phyloP scores from a whole-genome alignment of 1,284 basidiomycete genomes.

The Veloboletus limbatus region DNA sequence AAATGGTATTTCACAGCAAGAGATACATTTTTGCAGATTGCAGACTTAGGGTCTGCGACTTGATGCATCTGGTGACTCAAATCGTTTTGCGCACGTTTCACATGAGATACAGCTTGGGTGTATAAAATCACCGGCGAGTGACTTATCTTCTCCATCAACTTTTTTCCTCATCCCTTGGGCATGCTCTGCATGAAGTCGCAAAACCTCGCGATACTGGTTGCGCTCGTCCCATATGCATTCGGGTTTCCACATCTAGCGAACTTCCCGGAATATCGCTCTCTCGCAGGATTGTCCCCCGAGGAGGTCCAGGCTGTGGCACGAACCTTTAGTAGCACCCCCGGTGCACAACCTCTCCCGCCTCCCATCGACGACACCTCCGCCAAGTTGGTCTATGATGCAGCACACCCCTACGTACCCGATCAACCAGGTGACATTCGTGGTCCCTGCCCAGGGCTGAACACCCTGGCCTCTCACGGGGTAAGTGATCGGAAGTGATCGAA shows the following conservation, averaged over 20 bases:
- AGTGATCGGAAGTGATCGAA: conserved; percentile 6
- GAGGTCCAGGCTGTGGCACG: conserved; percentile 62
- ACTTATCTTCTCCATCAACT: background rate
- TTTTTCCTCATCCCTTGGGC: background rate
- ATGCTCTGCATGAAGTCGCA: conserved; percentile 13
- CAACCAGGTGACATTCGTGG: conserved; percentile 35
- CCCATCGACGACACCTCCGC: conserved; percentile 27
- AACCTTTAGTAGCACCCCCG: conserved; percentile 8
- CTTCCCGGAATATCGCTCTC: conserved; percentile 24
- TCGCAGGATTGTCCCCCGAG: conserved; percentile 19
- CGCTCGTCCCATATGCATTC: conserved; percentile 10
- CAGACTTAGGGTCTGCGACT: too few relatives aligned
- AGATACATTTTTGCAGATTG: too few relatives aligned
- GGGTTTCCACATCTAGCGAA: conserved; percentile 16
- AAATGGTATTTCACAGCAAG: too few relatives aligned
- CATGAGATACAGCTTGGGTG: too few relatives aligned
- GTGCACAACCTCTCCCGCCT: conserved; percentile 10
- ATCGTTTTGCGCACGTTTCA: too few relatives aligned
- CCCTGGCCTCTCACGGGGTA: conserved; percentile 45
- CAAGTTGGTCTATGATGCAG: conserved; percentile 24
- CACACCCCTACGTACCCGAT: conserved; percentile 19
- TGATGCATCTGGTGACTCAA: too few relatives aligned
- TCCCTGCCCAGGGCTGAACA: conserved; percentile 49
- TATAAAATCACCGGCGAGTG: conserved; percentile 12
- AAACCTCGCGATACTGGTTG: conserved; percentile 3